Percentiles rank a stretch among this genome's conserved stretches.
Evolutionary conservation across 1,284 basidiomycete genomes (phyloP).

Genomic region (Cutaneotrichosporon cutaneum): DNA sequence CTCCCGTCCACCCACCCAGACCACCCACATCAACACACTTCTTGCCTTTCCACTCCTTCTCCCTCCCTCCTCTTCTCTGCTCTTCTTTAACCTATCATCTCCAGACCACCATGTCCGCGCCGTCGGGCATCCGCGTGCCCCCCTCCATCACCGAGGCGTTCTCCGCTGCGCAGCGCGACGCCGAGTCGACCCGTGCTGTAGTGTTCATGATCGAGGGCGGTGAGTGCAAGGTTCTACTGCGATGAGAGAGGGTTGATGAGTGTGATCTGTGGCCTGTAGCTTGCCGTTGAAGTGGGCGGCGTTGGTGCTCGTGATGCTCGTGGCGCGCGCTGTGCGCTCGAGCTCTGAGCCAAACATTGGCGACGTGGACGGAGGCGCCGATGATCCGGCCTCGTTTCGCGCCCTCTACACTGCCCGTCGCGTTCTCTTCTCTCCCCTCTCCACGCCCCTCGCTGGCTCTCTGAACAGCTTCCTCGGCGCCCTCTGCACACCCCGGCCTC

Average conservation of each 20-base stretch:
- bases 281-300: no score
- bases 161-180: constrained; percentile 33
- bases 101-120: constrained; percentile 46
- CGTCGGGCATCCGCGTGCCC: constrained; percentile 52
- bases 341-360: constrained; percentile 1
- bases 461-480: background rate
- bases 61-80: background rate
- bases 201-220: constrained; percentile 52
- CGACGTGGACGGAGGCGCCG: background rate
- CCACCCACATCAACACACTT: background rate
- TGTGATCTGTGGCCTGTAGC: no score
- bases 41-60: background rate
- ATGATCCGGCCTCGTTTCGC: no score
- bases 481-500: background rate
- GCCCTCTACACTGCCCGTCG: background rate
- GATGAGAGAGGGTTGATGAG: background rate
- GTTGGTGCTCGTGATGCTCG: background rate
- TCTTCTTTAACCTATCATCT: background rate
- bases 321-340: background rate
- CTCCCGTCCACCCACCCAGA: constrained; percentile 2
- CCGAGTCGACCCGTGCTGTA: constrained; percentile 41
- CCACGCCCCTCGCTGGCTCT: background rate
- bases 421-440: background rate
- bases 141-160: constrained; percentile 42
- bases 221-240: constrained; percentile 26